Percentiles rank a stretch among this genome's conserved stretches.
Evolutionary conservation across 768 basidiomycete species (phyloP).

Genomic region (Suillus sp.): DNA sequence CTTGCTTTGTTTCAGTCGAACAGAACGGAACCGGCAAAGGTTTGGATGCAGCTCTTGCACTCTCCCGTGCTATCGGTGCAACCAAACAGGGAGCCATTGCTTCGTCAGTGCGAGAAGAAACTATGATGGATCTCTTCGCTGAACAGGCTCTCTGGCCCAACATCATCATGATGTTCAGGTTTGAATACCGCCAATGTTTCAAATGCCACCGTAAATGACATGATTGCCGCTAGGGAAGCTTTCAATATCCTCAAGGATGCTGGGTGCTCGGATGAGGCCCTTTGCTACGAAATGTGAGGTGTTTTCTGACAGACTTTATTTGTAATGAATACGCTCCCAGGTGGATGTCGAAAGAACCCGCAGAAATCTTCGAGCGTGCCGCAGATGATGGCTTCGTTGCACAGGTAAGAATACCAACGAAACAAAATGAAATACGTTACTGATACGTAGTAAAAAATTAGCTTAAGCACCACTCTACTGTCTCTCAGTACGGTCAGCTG

Average conservation of each 20-base stretch:
- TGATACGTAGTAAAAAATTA: constrained; percentile 24
- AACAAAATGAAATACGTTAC: background rate
- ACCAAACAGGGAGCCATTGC: constrained; percentile 65
- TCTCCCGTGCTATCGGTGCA: constrained; percentile 60
- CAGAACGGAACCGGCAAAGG: constrained; percentile 58
- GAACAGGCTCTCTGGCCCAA: constrained; percentile 71
- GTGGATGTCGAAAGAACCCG: constrained; percentile 77
- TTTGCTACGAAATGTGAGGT: constrained; percentile 63
- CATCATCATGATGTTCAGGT: constrained; percentile 65
- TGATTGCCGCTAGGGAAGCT: constrained; percentile 47
- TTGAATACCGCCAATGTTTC: background rate
- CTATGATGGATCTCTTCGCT: constrained; percentile 65
- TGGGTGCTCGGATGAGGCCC: constrained; percentile 66
- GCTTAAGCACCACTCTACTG: constrained; percentile 62
- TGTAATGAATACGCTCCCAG: constrained; percentile 29
- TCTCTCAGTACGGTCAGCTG: constrained; percentile 65
- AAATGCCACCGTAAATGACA: background rate
- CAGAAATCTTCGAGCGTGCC: constrained; percentile 67
- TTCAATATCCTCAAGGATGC: constrained; percentile 64
- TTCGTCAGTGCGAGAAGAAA: constrained; percentile 63
- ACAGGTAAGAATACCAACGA: constrained; percentile 40
- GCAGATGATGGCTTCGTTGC: constrained; percentile 66
- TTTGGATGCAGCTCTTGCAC: constrained; percentile 48
- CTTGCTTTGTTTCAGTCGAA: constrained; percentile 66
- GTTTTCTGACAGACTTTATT: background rate